A percentile compares a stretch with the other conserved stretches of the same genome.
These are phyloP conservation scores for Alternaria solani DNA, from an alignment of 2,329 filamentous ascomycete genomes.

Conservation along the genomic window DNA sequence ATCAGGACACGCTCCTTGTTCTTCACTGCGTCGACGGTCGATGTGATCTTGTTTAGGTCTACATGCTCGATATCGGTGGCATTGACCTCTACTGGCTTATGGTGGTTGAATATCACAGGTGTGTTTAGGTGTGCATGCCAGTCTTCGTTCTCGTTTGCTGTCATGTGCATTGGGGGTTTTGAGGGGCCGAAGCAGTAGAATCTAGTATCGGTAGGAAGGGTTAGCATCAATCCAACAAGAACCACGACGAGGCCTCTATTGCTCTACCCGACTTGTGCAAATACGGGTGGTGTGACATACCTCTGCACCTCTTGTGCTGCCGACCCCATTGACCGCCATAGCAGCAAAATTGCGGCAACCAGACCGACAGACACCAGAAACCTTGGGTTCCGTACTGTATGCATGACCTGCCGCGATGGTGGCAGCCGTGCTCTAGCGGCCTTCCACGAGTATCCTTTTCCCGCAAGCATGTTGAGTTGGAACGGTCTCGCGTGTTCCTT, in stretches of 20 bases:
- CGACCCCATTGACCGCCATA: constrained; percentile 86
- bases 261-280: background rate
- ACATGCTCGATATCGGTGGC: constrained; percentile 78
- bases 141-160: constrained; percentile 84
- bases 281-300: constrained; percentile 59
- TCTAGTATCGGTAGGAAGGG: constrained; percentile 58
- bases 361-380: constrained; percentile 78
- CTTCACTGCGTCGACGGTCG: constrained; percentile 76
- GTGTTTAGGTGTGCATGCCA: constrained; percentile 92
- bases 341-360: constrained; percentile 74
- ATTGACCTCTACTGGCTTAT: constrained; percentile 86
- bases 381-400: constrained; percentile 76
- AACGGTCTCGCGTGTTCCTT: constrained; percentile 27
- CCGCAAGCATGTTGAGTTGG: constrained; percentile 75
- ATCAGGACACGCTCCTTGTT: constrained; percentile 91
- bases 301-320: constrained; percentile 90
- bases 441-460: constrained; percentile 92
- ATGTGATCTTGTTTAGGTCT: constrained; percentile 84
- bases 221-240: constrained; percentile 28
- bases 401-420: constrained; percentile 70
- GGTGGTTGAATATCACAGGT: constrained; percentile 95
- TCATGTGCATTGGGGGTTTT: constrained; percentile 96
- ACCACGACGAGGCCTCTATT: background rate
- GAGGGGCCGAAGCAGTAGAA: constrained; percentile 97
- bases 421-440: constrained; percentile 81